These are phyloP conservation scores for Clarkia xantiana DNA, from an alignment of 345 rosid genomes.

Conservation along the genomic window DNA sequence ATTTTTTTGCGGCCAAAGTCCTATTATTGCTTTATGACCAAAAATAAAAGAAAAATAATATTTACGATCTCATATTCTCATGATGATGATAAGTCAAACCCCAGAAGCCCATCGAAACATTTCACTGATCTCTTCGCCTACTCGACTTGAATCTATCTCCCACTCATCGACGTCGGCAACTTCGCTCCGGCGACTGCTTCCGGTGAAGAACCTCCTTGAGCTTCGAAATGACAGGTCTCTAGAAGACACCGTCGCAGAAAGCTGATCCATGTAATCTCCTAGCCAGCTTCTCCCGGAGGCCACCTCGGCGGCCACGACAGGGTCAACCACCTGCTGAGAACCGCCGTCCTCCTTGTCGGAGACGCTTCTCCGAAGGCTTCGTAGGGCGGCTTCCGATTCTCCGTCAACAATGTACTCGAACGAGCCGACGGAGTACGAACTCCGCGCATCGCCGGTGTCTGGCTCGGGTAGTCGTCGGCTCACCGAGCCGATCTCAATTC, in stretches of 20 bases:
- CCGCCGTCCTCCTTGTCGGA: slow-evolving; percentile 46
- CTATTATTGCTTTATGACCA: no score
- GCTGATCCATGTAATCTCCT: slow-evolving; percentile 67
- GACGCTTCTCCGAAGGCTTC: slow-evolving; percentile 24
- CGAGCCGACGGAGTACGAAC: slow-evolving; percentile 72
- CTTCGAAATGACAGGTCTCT: slow-evolving; percentile 57
- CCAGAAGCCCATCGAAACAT: slow-evolving; percentile 86
- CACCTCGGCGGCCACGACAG: slow-evolving; percentile 41
- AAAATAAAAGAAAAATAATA: not conserved
- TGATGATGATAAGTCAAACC: slow-evolving; percentile 31
- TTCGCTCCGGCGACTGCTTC: slow-evolving; percentile 77
- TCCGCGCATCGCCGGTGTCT: slow-evolving; percentile 17
- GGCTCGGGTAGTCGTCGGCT: slow-evolving; percentile 34
- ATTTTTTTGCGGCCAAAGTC: no score
- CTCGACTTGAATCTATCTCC: slow-evolving; percentile 47
- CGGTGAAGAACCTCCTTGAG: slow-evolving; percentile 62
- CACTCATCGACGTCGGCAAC: slow-evolving; percentile 25
- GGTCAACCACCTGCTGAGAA: slow-evolving; percentile 17
- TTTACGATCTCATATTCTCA: not conserved
- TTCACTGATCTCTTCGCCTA: slow-evolving; percentile 87
- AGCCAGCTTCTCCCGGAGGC: slow-evolving; percentile 65
- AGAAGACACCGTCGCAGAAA: slow-evolving; percentile 55
- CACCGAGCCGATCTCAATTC: slow-evolving; percentile 81
- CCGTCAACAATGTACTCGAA: slow-evolving; percentile 73
- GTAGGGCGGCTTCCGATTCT: slow-evolving; percentile 42